Evolutionary conservation across 2,329 filamentous ascomycete species (phyloP).

Genomic region (Pseudopithomyces maydicus): DNA sequence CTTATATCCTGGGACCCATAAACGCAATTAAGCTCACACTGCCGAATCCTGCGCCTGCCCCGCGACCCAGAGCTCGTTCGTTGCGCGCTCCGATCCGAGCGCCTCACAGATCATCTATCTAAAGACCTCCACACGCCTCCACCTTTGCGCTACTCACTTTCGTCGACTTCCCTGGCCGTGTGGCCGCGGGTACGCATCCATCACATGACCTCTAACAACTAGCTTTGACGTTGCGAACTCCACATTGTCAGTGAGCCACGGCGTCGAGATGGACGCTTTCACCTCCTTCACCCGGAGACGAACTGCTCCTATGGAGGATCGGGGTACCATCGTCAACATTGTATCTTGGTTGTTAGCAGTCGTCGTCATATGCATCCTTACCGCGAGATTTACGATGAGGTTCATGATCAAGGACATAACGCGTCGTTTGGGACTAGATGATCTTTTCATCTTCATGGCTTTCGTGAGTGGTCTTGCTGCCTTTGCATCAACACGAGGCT

Average conservation of each 20-base stretch:
- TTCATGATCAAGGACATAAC: slow-evolving; percentile 23
- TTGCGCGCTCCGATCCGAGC: slow-evolving; percentile 19
- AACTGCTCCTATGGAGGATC: slow-evolving; percentile 14
- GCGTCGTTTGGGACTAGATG: slow-evolving; percentile 23
- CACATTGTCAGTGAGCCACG: slow-evolving; percentile 12
- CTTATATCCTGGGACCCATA: slow-evolving; percentile 20
- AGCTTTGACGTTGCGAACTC: slow-evolving; percentile 11
- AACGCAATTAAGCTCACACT: slow-evolving; percentile 29
- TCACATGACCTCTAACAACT: slow-evolving; percentile 23
- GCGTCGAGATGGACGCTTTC: slow-evolving; percentile 14
- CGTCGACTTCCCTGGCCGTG: slow-evolving; percentile 25
- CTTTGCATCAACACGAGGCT: neutral
- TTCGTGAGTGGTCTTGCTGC: slow-evolving; percentile 20
- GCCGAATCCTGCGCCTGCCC: slow-evolving; percentile 19
- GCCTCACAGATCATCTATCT: slow-evolving; percentile 13
- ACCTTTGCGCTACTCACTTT: slow-evolving; percentile 12
- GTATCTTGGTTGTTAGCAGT: slow-evolving; percentile 36
- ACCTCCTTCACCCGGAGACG: slow-evolving; percentile 19
- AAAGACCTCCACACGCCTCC: slow-evolving; percentile 21
- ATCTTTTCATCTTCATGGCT: slow-evolving; percentile 31
- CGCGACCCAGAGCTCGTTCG: slow-evolving; percentile 15
- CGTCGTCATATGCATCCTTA: slow-evolving; percentile 23
- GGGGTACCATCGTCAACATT: slow-evolving; percentile 23
- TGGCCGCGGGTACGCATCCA: slow-evolving; percentile 18
- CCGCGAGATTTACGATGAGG: slow-evolving; percentile 33